Evolutionary conservation across 2,329 filamentous ascomycete genomes (phyloP), one percentile per base, ranked within the genome.

Genomic region (Trichoderma sp.): DNA sequence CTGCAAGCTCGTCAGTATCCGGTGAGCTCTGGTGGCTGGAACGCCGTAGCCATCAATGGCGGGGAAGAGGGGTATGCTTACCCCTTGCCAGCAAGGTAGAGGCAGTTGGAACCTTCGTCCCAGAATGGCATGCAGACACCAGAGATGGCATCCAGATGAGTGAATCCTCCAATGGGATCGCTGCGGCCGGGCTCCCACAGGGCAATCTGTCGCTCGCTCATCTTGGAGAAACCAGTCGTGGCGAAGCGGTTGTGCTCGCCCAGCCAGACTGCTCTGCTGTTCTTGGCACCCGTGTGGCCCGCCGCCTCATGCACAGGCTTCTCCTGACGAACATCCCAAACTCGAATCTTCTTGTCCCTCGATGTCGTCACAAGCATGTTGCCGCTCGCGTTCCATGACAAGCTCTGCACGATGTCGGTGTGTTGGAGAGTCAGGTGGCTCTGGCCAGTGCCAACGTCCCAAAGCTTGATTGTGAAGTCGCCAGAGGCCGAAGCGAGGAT

Each of bases 81-180:
- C 93, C 95, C 96, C 85, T 98, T 98, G 79, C 96, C 96, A 76
- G 96, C 96, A 78, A 99, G 87, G 82, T 97, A 99, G 77, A 99
- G 85, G 79, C 93, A 96, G 83, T 96, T 94, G 64, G 93, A 97
- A 71, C 94, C 93, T 71, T 98, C 95, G 79, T 99, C 96, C 96
- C 96, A 99, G 88, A 99, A 98, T 37, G 96, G 96, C 93, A 99
- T 97, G 86, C 94, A 97, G 70, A 99, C 94, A 79, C 96, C 96
- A 57, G 95, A 97, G 76, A 97, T 97, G 58, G 93, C 96, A 82
- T 99, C 96, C 60, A 99, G 87, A 74, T 92, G 92, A 75, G 88
- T 90, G 83, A 97, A 97, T 19, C 94, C 94, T 62, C 93, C 94
- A 75, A 98, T 91, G 60, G 96, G 96, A 76, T 96, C 91, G 43